Evolutionary conservation across 805 yeast genomes (phyloP).

Genomic region (Brettanomyces naardenensis): DNA sequence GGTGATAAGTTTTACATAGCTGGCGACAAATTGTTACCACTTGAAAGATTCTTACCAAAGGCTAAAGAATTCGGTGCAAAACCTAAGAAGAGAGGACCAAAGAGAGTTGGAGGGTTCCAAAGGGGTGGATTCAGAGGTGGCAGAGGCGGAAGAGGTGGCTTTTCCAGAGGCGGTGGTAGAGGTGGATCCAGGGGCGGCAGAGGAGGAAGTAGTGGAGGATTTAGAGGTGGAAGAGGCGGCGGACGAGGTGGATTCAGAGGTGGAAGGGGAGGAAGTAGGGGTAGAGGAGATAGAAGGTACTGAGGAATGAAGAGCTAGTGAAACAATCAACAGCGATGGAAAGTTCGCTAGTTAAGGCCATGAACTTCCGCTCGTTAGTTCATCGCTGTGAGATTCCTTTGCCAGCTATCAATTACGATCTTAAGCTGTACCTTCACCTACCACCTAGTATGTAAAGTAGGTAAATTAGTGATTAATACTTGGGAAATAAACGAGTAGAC

Average conservation of each 20-base stretch:
- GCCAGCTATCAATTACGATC: no score
- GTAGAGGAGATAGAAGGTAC: neutral
- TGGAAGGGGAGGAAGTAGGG: slow-evolving; percentile 7
- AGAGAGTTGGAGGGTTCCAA: slow-evolving; percentile 39
- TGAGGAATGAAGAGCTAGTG: neutral
- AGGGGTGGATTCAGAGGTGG: slow-evolving; percentile 36
- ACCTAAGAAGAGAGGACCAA: slow-evolving; percentile 62
- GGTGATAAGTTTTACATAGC: slow-evolving; percentile 97
- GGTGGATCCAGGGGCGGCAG: slow-evolving; percentile 29
- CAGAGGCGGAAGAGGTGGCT: slow-evolving; percentile 26
- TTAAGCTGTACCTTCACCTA: no score
- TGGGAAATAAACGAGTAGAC: no score
- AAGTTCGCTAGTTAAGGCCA: no score
- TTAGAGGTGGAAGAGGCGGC: slow-evolving; percentile 5
- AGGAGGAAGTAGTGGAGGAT: slow-evolving; percentile 10
- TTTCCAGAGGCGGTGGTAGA: slow-evolving; percentile 39
- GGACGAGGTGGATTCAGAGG: slow-evolving; percentile 8
- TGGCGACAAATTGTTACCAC: slow-evolving; percentile 88
- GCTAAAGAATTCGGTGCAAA: slow-evolving; percentile 84
- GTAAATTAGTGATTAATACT: no score
- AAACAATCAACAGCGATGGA: neutral
- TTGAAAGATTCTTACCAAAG: slow-evolving; percentile 95
- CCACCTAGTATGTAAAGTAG: no score
- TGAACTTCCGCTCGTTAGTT: no score
- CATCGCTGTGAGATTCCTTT: no score